Evolutionary conservation across 306 rosid genomes (phyloP).

Genomic region (Amphicarpaea edgeworthii): DNA sequence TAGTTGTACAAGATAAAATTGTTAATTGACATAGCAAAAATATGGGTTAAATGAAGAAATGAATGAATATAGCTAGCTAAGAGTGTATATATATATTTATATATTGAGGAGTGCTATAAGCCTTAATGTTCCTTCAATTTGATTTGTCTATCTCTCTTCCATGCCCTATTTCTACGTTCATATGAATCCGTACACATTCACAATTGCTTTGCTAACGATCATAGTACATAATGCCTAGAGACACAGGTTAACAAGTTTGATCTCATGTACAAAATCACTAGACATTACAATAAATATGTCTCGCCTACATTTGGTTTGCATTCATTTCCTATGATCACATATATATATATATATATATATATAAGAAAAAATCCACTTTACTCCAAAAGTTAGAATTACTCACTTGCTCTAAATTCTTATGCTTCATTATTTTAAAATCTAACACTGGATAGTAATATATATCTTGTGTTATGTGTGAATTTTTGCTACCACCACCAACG

Average conservation of each 20-base stretch:
- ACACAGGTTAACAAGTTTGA: neutral
- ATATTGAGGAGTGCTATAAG: neutral
- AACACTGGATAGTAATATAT: too few species aligned
- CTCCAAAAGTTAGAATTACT: too few species aligned
- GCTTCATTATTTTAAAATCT: too few species aligned
- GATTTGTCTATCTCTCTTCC: neutral
- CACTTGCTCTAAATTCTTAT: too few species aligned
- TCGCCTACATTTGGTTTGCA: neutral
- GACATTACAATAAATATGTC: neutral
- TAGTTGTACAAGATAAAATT: neutral
- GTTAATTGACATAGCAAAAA: neutral
- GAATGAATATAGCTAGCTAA: neutral
- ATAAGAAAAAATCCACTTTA: too few species aligned
- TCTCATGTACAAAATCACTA: neutral
- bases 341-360: too few species aligned
- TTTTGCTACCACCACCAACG: too few species aligned
- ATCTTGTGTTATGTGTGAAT: too few species aligned
- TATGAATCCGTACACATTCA: neutral
- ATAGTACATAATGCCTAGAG: neutral
- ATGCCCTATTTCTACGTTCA: neutral
- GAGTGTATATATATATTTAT: too few species aligned
- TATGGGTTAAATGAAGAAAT: neutral
- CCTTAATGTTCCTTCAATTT: neutral
- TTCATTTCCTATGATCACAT: neutral
- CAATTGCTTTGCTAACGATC: neutral